Conservation (phyloP, 306 rosid genomes). For the Quercus berberidifolia region DNA sequence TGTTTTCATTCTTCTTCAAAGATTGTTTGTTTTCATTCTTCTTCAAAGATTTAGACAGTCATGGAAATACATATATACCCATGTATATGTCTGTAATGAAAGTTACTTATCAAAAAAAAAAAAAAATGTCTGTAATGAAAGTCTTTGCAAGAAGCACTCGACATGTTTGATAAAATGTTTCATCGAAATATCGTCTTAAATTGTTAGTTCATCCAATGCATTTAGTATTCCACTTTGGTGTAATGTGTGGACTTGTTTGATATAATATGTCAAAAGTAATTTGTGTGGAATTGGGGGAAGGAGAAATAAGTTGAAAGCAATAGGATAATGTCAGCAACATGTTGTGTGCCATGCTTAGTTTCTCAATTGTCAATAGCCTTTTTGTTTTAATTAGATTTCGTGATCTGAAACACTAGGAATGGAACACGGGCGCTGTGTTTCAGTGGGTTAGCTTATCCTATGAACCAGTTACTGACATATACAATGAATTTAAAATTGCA, state of each 20-base stretch:
- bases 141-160: not conserved
- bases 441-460: not conserved
- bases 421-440: not conserved
- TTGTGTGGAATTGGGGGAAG: not conserved
- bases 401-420: not conserved
- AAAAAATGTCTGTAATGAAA: too few species aligned
- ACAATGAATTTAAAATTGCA: not conserved
- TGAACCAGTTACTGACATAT: not conserved
- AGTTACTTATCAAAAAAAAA: too few species aligned
- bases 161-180: conserved; percentile 10
- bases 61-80: too few species aligned
- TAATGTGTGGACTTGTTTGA: not conserved
- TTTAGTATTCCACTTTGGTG: not conserved
- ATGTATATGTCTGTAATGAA: too few species aligned
- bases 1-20: not conserved
- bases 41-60: not conserved
- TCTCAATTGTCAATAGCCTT: not conserved
- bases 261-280: not conserved
- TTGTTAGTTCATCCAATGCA: not conserved
- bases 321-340: too few species aligned
- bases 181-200: not conserved
- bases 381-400: not conserved
- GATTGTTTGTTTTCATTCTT: not conserved
- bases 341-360: not conserved
- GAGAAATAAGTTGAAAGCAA: too few species aligned